A percentile compares a stretch with the other conserved stretches of the same genome.
These are phyloP conservation scores for Neonectria ditissima DNA, from an alignment of 2,329 filamentous ascomycete genomes.

Conservation along the genomic window DNA sequence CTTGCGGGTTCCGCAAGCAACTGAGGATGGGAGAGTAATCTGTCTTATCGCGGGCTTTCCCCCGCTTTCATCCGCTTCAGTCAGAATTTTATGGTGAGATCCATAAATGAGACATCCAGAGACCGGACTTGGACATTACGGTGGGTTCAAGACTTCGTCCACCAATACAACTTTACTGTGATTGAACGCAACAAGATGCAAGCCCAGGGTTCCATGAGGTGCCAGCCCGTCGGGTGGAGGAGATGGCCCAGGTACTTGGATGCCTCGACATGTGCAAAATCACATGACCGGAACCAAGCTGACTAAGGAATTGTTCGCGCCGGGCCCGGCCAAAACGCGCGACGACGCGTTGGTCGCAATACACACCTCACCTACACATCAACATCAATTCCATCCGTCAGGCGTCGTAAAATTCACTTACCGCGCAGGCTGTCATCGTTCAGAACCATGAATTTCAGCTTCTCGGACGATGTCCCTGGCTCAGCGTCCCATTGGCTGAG, in stretches of 20 bases:
- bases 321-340: neutral
- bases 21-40: neutral
- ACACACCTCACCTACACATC: neutral
- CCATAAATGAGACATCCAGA: neutral
- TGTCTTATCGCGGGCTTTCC: too few species aligned
- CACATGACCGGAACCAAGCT: neutral
- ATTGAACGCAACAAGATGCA: neutral
- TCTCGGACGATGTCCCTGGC: slow-evolving; percentile 31
- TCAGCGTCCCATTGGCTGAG: slow-evolving; percentile 33
- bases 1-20: neutral
- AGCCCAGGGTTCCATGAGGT: neutral
- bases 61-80: neutral
- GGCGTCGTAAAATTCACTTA: neutral
- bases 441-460: slow-evolving; percentile 36
- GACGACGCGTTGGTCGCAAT: neutral
- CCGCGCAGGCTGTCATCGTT: neutral
- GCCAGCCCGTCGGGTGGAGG: neutral
- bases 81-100: neutral
- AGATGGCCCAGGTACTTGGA: neutral
- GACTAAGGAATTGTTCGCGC: neutral
- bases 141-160: neutral
- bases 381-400: neutral
- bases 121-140: neutral
- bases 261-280: neutral
- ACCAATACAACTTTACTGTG: neutral